These are phyloP conservation scores for Davidsoniella virescens DNA, from an alignment of 2,329 filamentous ascomycete species.

Conservation along the genomic window DNA sequence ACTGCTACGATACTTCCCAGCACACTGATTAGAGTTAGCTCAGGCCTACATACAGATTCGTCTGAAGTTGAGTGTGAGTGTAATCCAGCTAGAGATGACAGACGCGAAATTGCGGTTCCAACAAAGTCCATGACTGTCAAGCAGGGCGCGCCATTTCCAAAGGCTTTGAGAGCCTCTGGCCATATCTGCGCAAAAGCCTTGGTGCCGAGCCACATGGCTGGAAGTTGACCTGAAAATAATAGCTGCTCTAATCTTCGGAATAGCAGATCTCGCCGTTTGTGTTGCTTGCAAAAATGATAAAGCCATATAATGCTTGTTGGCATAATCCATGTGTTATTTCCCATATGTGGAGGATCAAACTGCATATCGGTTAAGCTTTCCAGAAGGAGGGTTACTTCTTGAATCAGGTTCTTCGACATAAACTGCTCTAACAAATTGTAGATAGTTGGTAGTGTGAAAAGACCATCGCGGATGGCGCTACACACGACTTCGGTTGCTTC, in stretches of 20 bases:
- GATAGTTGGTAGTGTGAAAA: constrained; percentile 16
- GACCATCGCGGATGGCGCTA: constrained; percentile 19
- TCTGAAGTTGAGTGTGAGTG: background rate
- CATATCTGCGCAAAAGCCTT: constrained; percentile 12
- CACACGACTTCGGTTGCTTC: constrained; percentile 20
- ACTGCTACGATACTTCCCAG: constrained; percentile 7
- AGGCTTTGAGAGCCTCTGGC: constrained; percentile 7
- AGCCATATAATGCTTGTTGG: constrained; percentile 1
- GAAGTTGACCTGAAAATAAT: constrained; percentile 6
- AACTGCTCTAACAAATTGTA: constrained; percentile 19
- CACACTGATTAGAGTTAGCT: constrained; percentile 9
- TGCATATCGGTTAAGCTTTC: constrained; percentile 1
- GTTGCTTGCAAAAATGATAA: constrained; percentile 10
- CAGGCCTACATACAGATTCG: constrained; percentile 3
- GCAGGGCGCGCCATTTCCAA: constrained; percentile 3
- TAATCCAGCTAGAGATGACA: constrained; percentile 2
- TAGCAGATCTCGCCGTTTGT: constrained; percentile 8
- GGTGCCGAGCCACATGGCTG: constrained; percentile 12
- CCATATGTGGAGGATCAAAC: constrained; percentile 4
- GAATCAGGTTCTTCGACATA: constrained; percentile 16
- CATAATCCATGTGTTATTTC: background rate
- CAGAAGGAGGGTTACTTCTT: constrained; percentile 17
- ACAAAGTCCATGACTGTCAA: constrained; percentile 12
- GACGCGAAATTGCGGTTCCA: constrained; percentile 5
- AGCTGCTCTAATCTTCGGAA: constrained; percentile 10